Evolutionary conservation across 2,329 filamentous ascomycete genomes (phyloP).

Genomic region (Furcasterigmium sp.): DNA sequence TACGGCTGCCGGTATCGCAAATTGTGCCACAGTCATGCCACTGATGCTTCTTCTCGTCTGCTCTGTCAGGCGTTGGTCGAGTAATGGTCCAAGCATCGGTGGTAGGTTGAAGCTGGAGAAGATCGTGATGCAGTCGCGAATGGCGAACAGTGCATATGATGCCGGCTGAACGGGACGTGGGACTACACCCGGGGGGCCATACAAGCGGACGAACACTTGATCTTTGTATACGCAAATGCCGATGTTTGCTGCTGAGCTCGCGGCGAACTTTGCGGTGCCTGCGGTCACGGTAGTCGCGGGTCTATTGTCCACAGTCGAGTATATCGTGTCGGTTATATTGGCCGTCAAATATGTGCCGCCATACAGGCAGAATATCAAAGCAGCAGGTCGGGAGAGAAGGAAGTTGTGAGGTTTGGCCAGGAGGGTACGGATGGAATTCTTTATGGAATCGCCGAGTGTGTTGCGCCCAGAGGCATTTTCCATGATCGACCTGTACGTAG

Average conservation of each 20-base stretch:
- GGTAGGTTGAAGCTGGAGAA: constrained; percentile 92
- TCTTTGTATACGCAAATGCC: constrained; percentile 87
- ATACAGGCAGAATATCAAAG: constrained; percentile 70
- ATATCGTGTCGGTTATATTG: constrained; percentile 77
- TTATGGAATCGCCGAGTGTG: constrained; percentile 54
- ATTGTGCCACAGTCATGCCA: constrained; percentile 67
- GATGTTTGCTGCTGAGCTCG: constrained; percentile 78
- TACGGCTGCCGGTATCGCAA: constrained; percentile 70
- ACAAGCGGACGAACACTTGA: constrained; percentile 76
- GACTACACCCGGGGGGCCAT: constrained; percentile 54
- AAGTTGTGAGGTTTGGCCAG: constrained; percentile 55
- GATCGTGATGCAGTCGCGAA: constrained; percentile 82
- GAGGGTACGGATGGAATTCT: constrained; percentile 50
- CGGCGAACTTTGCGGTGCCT: constrained; percentile 74
- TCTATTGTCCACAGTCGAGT: constrained; percentile 56
- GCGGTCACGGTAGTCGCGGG: constrained; percentile 62
- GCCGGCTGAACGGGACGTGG: constrained; percentile 58
- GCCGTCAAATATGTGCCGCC: constrained; percentile 85
- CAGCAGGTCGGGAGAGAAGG: constrained; percentile 61
- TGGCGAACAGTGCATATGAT: constrained; percentile 73
- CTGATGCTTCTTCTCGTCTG: constrained; percentile 44
- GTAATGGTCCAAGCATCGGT: constrained; percentile 64
- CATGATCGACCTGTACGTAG: constrained; percentile 59
- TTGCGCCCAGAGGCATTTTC: constrained; percentile 71
- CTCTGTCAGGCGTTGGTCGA: constrained; percentile 50